phyloP scores from a whole-genome alignment of 768 basidiomycete species.

The Coprinopsis sp. region DNA sequence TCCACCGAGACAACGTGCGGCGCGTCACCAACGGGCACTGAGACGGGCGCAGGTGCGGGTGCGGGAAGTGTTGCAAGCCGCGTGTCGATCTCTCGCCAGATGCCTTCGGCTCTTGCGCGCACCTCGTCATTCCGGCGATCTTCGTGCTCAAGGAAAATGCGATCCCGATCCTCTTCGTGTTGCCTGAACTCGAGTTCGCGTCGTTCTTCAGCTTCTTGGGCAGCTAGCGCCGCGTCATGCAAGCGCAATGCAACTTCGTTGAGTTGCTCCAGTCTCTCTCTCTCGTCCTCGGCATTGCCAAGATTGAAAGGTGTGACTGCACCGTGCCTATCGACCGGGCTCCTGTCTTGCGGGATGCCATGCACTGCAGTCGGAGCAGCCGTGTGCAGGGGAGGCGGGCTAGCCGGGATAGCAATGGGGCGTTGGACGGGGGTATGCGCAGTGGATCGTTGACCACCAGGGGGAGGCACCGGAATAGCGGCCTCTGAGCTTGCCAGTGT shows the following conservation, averaged over 20 bases:
- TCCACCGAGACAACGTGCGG: no score
- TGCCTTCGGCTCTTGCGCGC: conserved; percentile 42
- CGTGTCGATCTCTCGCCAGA: conserved; percentile 36
- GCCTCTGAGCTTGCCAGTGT: conserved; percentile 8
- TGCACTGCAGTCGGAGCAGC: conserved; percentile 8
- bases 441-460: conserved; percentile 8
- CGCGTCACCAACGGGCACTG: conserved; percentile 6
- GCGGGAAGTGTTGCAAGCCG: conserved; percentile 34
- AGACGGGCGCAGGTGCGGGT: conserved; percentile 13
- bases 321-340: conserved; percentile 20
- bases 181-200: conserved; percentile 62
- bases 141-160: conserved; percentile 56
- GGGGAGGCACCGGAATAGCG: conserved; percentile 13
- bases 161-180: conserved; percentile 62
- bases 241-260: conserved; percentile 51
- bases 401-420: background rate
- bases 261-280: conserved; percentile 52
- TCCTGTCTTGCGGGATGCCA: conserved; percentile 7
- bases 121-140: conserved; percentile 54
- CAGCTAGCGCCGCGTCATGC: conserved; percentile 40
- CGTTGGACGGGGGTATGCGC: background rate
- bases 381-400: conserved; percentile 8
- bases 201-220: conserved; percentile 55
- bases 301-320: conserved; percentile 38
- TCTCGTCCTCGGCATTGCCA: conserved; percentile 39